phyloP scores from a whole-genome alignment of 371 early-diverging fungal species.

The Saksenaea oblongispora region DNA sequence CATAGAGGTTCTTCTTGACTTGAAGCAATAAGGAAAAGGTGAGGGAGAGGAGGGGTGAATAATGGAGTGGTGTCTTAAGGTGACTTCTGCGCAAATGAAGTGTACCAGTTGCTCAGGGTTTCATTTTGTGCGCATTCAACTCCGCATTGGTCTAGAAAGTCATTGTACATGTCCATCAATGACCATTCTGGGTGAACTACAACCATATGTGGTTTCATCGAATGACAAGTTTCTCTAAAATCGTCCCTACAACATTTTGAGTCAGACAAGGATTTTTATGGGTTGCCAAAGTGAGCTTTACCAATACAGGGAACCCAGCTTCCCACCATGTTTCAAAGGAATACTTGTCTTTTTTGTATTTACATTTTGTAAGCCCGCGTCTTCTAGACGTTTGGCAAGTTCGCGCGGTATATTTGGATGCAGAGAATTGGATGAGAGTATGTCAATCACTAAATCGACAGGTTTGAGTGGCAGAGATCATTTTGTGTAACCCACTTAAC shows the following conservation, averaged over 20 bases:
- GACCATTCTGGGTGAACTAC: background rate
- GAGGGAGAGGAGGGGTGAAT: background rate
- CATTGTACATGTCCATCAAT: background rate
- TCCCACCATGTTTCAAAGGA: background rate
- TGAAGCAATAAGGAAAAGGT: background rate
- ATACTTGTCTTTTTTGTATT: background rate
- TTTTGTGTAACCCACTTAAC: slow-evolving; percentile 3
- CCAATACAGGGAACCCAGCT: background rate
- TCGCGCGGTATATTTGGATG: background rate
- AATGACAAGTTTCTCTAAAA: background rate
- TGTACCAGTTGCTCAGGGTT: background rate
- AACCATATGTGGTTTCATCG: background rate
- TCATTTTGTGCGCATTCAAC: background rate
- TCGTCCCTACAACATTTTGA: background rate
- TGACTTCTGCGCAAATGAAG: background rate
- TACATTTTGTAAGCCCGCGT: background rate
- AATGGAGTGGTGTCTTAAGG: background rate
- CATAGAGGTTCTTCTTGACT: background rate
- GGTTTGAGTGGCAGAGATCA: no score
- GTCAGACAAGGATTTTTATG: background rate
- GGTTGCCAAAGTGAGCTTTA: background rate
- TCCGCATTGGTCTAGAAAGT: slow-evolving; percentile 1
- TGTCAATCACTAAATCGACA: background rate
- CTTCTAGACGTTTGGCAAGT: background rate
- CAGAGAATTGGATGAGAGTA: background rate